A percentile compares a stretch with the other conserved stretches of the same genome.
Conservation (phyloP, 2,329 filamentous ascomycete genomes). For the Aspergillus brunneoviolaceus region DNA sequence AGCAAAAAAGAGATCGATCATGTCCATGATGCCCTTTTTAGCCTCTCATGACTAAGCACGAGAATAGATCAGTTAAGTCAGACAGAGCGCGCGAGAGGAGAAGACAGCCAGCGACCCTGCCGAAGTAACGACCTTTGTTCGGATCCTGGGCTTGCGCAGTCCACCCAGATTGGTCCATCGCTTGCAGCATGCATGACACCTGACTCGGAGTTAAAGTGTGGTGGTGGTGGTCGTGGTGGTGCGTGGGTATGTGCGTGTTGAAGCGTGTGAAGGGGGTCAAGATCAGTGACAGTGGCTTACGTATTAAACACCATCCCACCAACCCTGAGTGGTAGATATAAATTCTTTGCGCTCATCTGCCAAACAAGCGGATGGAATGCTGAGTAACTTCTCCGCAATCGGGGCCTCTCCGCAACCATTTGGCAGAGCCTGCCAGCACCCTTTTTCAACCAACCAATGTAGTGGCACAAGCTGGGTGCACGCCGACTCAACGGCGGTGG, state of each 20-base stretch:
- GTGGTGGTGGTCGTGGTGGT: background rate
- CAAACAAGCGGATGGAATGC: background rate
- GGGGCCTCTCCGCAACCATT: background rate
- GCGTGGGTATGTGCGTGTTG: constrained; percentile 2
- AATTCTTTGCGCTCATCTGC: constrained; percentile 2
- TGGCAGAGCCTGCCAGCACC: background rate
- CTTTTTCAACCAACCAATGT: background rate
- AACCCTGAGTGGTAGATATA: background rate
- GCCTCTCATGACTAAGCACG: background rate
- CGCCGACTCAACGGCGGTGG: background rate
- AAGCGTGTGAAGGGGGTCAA: background rate
- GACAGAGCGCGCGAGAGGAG: background rate
- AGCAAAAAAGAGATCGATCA: background rate
- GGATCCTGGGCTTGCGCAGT: background rate
- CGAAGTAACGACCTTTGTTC: background rate
- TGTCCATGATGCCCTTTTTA: background rate
- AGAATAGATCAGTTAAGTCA: background rate
- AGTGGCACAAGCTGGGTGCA: constrained; percentile 9
- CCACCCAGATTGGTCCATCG: constrained; percentile 7
- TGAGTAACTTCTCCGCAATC: background rate
- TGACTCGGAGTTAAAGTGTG: constrained; percentile 2
- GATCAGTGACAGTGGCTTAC: constrained; percentile 1
- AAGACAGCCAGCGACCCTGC: background rate
- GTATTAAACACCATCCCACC: background rate
- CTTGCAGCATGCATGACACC: constrained; percentile 9